Evolutionary conservation across 345 rosid species (phyloP).

Genomic region (Eucalyptus pauciflora): DNA sequence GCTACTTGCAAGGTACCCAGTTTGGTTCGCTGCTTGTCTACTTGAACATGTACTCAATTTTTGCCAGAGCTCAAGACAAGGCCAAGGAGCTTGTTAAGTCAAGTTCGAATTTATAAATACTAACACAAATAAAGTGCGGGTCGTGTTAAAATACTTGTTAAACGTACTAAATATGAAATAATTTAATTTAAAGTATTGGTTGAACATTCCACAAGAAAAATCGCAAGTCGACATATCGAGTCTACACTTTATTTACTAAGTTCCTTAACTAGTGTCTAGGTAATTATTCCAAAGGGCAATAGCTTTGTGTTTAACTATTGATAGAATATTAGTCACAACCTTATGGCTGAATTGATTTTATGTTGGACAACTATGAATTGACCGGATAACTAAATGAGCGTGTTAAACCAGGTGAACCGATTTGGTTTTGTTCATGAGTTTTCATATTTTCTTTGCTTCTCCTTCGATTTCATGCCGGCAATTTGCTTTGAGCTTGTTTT

Average conservation of each 20-base stretch:
- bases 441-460: neutral
- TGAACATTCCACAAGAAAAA: neutral
- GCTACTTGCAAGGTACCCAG: too few relatives aligned
- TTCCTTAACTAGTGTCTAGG: neutral
- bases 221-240: accelerated
- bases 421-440: neutral
- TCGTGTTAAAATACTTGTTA: neutral
- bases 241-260: too few relatives aligned
- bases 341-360: neutral
- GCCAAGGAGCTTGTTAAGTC: too few relatives aligned
- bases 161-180: neutral
- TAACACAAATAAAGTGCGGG: neutral
- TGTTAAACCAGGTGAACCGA: accelerated
- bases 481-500: neutral
- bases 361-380: neutral
- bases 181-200: neutral
- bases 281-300: neutral
- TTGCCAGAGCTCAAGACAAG: too few relatives aligned
- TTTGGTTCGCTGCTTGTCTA: too few relatives aligned
- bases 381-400: too few relatives aligned
- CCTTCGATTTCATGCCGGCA: neutral
- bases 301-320: neutral
- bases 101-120: too few relatives aligned
- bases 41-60: too few relatives aligned
- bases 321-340: neutral